These are phyloP conservation scores for Paecilomyces sp. DNA, from an alignment of 2,329 filamentous ascomycete genomes.

Conservation along the genomic window DNA sequence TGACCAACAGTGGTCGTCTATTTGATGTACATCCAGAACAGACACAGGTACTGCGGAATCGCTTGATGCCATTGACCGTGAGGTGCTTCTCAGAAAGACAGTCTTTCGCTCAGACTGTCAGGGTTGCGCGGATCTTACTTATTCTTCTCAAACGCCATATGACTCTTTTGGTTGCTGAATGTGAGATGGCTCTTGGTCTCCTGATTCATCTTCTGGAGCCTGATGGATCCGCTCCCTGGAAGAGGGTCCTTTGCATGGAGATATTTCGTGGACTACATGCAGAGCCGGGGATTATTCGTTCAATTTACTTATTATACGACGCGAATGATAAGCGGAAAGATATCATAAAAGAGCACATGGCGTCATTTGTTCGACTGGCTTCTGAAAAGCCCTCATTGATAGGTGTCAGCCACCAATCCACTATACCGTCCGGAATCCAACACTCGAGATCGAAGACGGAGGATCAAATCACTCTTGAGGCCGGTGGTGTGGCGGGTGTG, in stretches of 20 bases:
- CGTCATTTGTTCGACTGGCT: slow-evolving; percentile 83
- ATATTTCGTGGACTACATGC: slow-evolving; percentile 79
- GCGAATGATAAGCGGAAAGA: slow-evolving; percentile 62
- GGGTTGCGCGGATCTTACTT: slow-evolving; percentile 75
- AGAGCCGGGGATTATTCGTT: slow-evolving; percentile 68
- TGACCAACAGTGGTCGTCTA: slow-evolving; percentile 76
- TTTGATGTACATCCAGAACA: slow-evolving; percentile 76
- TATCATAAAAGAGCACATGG: slow-evolving; percentile 74
- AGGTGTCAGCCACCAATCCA: slow-evolving; percentile 81
- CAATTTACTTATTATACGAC: slow-evolving; percentile 77
- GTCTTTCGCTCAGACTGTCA: slow-evolving; percentile 73
- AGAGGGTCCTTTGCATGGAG: slow-evolving; percentile 83
- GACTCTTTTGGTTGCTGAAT: slow-evolving; percentile 65
- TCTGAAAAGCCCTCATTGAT: slow-evolving; percentile 87
- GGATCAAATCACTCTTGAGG: slow-evolving; percentile 84
- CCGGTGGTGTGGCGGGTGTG: slow-evolving; percentile 78
- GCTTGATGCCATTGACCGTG: slow-evolving; percentile 77
- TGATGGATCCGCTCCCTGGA: slow-evolving; percentile 72
- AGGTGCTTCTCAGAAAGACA: slow-evolving; percentile 69
- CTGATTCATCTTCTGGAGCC: slow-evolving; percentile 83
- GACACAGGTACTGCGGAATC: slow-evolving; percentile 65
- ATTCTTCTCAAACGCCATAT: slow-evolving; percentile 74
- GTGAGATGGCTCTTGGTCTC: slow-evolving; percentile 72
- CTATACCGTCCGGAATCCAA: slow-evolving; percentile 61
- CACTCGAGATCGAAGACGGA: slow-evolving; percentile 52